Evolutionary conservation across 78 protist genomes (phyloP), one percentile per base, ranked within the genome.

Genomic region (Guillardia theta): DNA sequence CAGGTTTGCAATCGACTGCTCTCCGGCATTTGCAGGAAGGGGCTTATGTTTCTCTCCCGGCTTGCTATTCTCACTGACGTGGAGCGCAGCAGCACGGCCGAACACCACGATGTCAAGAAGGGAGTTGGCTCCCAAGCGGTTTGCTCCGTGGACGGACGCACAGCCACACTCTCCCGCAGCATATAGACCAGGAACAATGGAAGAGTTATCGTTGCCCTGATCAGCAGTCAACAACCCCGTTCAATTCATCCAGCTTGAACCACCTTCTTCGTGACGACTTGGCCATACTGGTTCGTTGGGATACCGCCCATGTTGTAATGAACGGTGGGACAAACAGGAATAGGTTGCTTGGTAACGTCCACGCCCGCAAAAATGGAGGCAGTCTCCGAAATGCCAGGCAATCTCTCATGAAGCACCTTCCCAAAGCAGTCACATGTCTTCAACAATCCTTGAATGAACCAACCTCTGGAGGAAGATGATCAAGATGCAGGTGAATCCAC

Each of bases 261-360:
- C n/a, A 6, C 97, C 96, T 6, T 54, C 78, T 22, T 44, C 43
- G 78, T 94, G 47, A 95, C 76, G 9, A 96, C 98, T 95, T 99
- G 98, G 58, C 99, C 99, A 62, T 78, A 80, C 96, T 95, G 93
- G 96, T 97, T 97, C 88, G 99, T 99, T 45, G 99, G 99, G 88
- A 98, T 95, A 90, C 99, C 99, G 48, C 99, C 99, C 99, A 99
- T 99, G 97, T 98, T 99, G 99, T 99, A 99, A 93, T 99, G 99
- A 48, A 98, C 99, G 50, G 99, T 99, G 62, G 99, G 99, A 39
- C 98, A 93, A 33, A 98, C 98, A 8, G 99, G 99, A 64, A 98
- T 98, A 62, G 99, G 99, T 95, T 99, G 99, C 96, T 98, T 97
- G 96, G 98, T 53, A n/a, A 98, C 98, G 93, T 99, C 99, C 0